Base-by-base conservation (phyloP, 495 filamentous ascomycete species). In the Aspergillus affinis region DNA sequence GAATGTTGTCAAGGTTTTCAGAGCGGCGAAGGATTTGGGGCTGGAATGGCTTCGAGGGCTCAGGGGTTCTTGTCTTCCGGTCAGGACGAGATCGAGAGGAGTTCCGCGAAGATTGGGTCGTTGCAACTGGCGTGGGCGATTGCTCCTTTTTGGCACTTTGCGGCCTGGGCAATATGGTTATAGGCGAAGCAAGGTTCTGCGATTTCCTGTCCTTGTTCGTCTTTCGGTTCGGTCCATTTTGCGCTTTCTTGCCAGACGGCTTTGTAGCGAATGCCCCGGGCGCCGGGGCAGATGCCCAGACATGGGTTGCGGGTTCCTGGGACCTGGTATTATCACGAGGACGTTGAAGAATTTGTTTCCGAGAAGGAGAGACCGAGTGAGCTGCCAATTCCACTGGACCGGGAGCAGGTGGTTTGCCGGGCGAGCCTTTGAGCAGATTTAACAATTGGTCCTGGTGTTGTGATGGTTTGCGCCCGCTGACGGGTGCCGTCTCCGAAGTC, bases 1-100 rank as follows among this genome's bases (percentile, higher is more conserved):
- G 54, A 44, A 69, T 57, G 54, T 61, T 68, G 12, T 69, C 70
- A 5, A 70, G 19, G 29, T 75, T 76, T 19, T 78, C 75, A 17
- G 82, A 81, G 0, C 84, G 79, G 54, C 83, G 82, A 18, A 88
- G 69, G 47, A 86, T 87, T 60, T 86, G 81, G 4, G 83, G 84
- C 51, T 87, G 82, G 67, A 86, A 87, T 13, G 77, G 66, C 65
- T 81, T 84, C 6, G 70, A 48, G 26, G 72, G 68, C 26, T 75
- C 73, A 17, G 75, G 58, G 7, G 65, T 61, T 29, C 65, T 69
- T 0, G 57, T 56, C 30, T 62, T 65, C 44, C 60, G 56, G 48
- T 50, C 44, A n/a, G 58, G 36, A 49, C 61, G 64, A 61, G 59
- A 49, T 20, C 55, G 60, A 19, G 68, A 55, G 20, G 64, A 54